A percentile compares a stretch with the other conserved stretches of the same genome.
These are phyloP conservation scores for Candida tunisiensis DNA, from an alignment of 1,139 yeast species.

Conservation along the genomic window DNA sequence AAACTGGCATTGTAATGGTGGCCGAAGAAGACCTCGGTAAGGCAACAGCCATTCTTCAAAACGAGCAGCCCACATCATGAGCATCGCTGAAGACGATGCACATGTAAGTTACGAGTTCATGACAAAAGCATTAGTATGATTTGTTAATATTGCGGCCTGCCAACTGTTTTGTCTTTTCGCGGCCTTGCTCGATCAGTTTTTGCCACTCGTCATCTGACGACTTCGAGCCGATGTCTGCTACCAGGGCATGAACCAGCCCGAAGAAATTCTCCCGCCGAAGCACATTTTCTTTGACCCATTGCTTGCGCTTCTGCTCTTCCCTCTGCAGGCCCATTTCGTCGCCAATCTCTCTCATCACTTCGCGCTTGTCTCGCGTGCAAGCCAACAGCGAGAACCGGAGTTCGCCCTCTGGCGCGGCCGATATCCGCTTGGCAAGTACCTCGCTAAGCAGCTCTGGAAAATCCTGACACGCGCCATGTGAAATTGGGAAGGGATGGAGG, in stretches of 20 bases:
- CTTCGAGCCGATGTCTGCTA: slow-evolving; percentile 23
- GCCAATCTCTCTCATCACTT: slow-evolving; percentile 18
- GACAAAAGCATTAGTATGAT: background rate
- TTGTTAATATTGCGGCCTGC: background rate
- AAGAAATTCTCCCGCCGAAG: slow-evolving; percentile 40
- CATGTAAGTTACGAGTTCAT: background rate
- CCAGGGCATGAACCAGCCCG: slow-evolving; percentile 32
- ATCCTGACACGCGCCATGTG: too few species aligned
- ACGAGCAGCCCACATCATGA: too few species aligned
- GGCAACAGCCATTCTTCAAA: too few species aligned
- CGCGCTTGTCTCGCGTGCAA: slow-evolving; percentile 31
- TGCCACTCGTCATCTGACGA: slow-evolving; percentile 30
- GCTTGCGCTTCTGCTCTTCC: slow-evolving; percentile 21
- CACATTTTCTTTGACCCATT: slow-evolving; percentile 25
- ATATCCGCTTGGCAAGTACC: slow-evolving; percentile 8
- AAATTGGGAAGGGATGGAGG: slow-evolving; percentile 39
- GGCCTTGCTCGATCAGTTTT: background rate
- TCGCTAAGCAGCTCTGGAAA: slow-evolving; percentile 22
- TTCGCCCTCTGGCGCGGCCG: slow-evolving; percentile 3
- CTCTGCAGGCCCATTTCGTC: slow-evolving; percentile 21
- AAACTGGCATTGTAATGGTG: slow-evolving; percentile 42
- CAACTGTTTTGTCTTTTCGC: background rate
- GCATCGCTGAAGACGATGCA: too few species aligned
- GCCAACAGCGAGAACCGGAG: slow-evolving; percentile 10
- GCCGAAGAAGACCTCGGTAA: slow-evolving; percentile 36